Evolutionary conservation across 2,329 filamentous ascomycete genomes (phyloP).

Genomic region (Paraphaeosphaeria sporulosa): DNA sequence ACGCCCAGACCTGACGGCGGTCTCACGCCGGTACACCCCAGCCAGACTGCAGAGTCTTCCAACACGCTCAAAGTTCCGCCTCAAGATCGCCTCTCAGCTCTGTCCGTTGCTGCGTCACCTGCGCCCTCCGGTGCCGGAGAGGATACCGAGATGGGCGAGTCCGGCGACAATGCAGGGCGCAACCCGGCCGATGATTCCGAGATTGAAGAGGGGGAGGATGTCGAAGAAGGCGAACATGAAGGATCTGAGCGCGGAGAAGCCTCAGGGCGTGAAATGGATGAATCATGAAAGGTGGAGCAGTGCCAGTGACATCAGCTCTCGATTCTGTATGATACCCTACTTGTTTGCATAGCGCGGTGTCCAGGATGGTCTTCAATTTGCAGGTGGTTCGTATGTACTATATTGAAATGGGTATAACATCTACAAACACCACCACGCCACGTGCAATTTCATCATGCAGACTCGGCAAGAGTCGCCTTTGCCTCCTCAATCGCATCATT

Average conservation of each 20-base stretch:
- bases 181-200: conserved; percentile 40
- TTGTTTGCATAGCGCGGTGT: conserved; percentile 46
- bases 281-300: conserved; percentile 29
- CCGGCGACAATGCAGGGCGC: conserved; percentile 29
- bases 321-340: conserved; percentile 17
- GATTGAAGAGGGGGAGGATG: conserved; percentile 42
- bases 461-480: conserved; percentile 48
- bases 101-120: conserved; percentile 40
- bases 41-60: conserved; percentile 40
- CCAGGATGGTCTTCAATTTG: conserved; percentile 20
- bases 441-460: conserved; percentile 18
- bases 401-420: conserved; percentile 4
- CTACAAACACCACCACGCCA: background rate
- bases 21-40: conserved; percentile 50
- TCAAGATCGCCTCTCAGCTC: conserved; percentile 40
- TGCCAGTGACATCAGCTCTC: background rate
- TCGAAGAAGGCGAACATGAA: conserved; percentile 42
- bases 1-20: conserved; percentile 55
- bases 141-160: conserved; percentile 43
- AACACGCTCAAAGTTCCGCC: conserved; percentile 38
- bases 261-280: conserved; percentile 37
- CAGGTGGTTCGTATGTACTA: conserved; percentile 9
- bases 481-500: conserved; percentile 51
- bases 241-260: conserved; percentile 24
- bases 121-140: conserved; percentile 32